phyloP scores from a whole-genome alignment of 2,329 filamentous ascomycete genomes.

The Aspergillus brunneoviolaceus region DNA sequence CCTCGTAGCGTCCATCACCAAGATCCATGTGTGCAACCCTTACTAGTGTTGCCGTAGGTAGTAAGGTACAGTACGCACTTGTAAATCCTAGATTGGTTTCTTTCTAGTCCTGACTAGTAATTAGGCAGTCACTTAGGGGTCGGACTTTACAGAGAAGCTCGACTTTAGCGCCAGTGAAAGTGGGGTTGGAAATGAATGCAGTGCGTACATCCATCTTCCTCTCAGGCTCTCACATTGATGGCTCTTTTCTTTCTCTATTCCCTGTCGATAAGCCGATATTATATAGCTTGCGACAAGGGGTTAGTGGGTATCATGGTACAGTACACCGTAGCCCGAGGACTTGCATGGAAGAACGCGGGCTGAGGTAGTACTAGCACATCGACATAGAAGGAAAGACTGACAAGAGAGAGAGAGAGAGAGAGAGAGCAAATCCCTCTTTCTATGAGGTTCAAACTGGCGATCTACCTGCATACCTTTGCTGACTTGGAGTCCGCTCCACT shows the following conservation, averaged over 20 bases:
- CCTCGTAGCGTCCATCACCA: neutral
- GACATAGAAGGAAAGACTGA: neutral
- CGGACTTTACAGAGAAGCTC: neutral
- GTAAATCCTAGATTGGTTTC: neutral
- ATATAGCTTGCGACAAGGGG: neutral
- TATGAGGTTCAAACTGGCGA: neutral
- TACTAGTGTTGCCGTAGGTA: neutral
- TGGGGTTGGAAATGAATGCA: neutral
- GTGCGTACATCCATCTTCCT: neutral
- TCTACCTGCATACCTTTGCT: neutral
- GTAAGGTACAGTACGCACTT: neutral
- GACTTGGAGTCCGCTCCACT: neutral
- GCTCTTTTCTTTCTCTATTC: neutral
- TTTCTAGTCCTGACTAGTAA: neutral
- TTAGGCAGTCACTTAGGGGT: neutral
- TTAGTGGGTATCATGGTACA: neutral
- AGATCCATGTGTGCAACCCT: neutral
- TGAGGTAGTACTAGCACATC: neutral
- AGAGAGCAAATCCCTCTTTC: neutral
- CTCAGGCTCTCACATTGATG: neutral
- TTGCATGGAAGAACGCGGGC: neutral
- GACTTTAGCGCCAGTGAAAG: neutral
- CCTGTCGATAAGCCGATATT: neutral
- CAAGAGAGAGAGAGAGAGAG: neutral
- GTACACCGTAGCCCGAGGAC: neutral